Evolutionary conservation across 768 basidiomycete genomes (phyloP).

Genomic region (Suillus subluteus): DNA sequence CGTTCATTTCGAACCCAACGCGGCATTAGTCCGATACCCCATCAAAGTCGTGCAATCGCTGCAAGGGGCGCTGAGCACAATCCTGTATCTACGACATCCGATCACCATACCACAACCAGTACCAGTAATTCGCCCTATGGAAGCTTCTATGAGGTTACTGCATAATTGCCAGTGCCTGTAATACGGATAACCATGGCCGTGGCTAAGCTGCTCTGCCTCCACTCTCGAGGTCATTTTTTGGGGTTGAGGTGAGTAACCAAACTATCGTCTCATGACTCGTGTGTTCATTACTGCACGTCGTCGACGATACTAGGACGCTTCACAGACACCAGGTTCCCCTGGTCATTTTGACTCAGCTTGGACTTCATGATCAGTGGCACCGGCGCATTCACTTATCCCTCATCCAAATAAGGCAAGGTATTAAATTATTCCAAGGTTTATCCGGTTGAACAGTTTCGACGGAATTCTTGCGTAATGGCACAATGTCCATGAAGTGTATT

Average conservation of each 20-base stretch:
- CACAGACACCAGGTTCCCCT: not conserved
- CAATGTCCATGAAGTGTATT: not conserved
- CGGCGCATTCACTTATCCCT: constrained; percentile 29
- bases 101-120: not conserved
- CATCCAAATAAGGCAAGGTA: constrained; percentile 35
- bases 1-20: not conserved
- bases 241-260: not conserved
- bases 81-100: not conserved
- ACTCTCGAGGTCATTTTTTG: not conserved
- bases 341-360: not conserved
- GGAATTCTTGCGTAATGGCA: not conserved
- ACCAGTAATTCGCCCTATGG: not conserved
- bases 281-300: not conserved
- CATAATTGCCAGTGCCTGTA: not conserved
- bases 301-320: not conserved
- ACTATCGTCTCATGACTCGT: not conserved
- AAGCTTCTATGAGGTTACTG: not conserved
- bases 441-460: constrained; percentile 11
- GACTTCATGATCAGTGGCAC: not conserved
- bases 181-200: not conserved
- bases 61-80: not conserved
- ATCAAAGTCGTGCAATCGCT: not conserved
- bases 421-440: constrained; percentile 17
- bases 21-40: not conserved
- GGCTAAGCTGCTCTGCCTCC: not conserved